phyloP scores from a whole-genome alignment of 148 eudicot species.

The Agrostemma githago region DNA sequence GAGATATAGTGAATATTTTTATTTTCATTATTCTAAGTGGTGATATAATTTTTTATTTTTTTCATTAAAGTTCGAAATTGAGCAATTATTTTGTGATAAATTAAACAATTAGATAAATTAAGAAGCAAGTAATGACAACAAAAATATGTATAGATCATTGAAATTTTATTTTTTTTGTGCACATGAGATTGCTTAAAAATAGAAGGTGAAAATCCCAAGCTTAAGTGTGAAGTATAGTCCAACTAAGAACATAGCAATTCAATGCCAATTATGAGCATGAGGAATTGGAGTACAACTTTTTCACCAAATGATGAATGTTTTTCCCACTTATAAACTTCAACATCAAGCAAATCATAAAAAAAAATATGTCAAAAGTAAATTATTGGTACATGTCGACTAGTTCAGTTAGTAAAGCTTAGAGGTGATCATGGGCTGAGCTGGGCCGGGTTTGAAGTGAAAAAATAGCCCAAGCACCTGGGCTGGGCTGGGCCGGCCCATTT shows the following conservation, averaged over 20 bases:
- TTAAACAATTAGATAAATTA: background rate
- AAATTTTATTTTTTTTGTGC: background rate
- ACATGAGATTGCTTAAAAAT: slow-evolving; percentile 14
- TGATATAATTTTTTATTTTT: too few relatives aligned
- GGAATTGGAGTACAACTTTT: slow-evolving; percentile 4
- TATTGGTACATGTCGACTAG: too few relatives aligned
- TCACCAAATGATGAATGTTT: slow-evolving; percentile 34
- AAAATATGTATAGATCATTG: background rate
- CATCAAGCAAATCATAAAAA: slow-evolving; percentile 24
- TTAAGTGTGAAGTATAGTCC: slow-evolving; percentile 9
- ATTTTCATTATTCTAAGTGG: too few relatives aligned
- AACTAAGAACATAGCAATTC: background rate
- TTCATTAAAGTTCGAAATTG: too few relatives aligned
- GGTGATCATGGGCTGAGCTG: too few relatives aligned
- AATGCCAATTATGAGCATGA: slow-evolving; percentile 3
- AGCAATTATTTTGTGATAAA: too few relatives aligned
- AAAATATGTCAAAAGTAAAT: too few relatives aligned
- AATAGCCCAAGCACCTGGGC: too few relatives aligned
- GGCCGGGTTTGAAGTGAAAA: too few relatives aligned
- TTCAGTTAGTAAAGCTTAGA: too few relatives aligned
- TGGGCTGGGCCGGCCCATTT: too few relatives aligned
- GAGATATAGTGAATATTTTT: too few relatives aligned
- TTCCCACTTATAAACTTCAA: slow-evolving; percentile 21
- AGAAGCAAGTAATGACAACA: slow-evolving; percentile 8
- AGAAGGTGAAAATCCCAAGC: background rate